Evolutionary conservation across 2,329 filamentous ascomycete genomes (phyloP).

Genomic region (Clonostachys rosea): DNA sequence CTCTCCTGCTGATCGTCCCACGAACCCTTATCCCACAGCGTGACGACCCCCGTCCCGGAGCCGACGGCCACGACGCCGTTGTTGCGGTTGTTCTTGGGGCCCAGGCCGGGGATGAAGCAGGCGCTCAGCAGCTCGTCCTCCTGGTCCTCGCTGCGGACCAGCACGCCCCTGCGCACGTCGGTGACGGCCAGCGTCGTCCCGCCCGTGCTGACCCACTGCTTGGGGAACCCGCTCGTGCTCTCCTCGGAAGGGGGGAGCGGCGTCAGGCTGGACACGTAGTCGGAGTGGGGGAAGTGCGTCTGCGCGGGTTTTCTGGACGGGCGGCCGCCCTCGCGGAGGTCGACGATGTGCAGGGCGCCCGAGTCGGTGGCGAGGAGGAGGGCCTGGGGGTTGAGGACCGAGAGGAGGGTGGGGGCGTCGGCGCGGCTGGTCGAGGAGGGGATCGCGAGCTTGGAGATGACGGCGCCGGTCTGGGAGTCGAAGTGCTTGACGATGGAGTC

Average conservation of each 20-base stretch:
- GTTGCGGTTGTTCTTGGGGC: constrained; percentile 58
- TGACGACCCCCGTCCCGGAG: constrained; percentile 73
- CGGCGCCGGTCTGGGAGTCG: constrained; percentile 55
- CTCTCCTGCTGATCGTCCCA: constrained; percentile 96
- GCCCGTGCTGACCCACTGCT: constrained; percentile 93
- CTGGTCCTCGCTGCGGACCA: constrained; percentile 89
- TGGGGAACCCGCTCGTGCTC: constrained; percentile 83
- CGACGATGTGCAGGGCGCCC: constrained; percentile 81
- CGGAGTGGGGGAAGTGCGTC: constrained; percentile 81
- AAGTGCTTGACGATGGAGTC: constrained; percentile 55
- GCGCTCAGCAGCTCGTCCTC: constrained; percentile 89
- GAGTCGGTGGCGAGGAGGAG: constrained; percentile 89
- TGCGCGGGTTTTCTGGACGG: constrained; percentile 59
- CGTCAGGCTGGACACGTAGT: constrained; percentile 87
- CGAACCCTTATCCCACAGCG: constrained; percentile 87
- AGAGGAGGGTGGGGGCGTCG: constrained; percentile 77
- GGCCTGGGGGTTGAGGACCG: constrained; percentile 80
- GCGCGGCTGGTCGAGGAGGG: constrained; percentile 50
- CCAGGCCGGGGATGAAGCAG: constrained; percentile 71
- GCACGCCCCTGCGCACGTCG: constrained; percentile 78
- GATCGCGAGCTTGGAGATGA: constrained; percentile 77
- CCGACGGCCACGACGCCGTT: constrained; percentile 77
- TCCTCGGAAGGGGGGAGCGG: constrained; percentile 74
- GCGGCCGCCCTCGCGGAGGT: constrained; percentile 59
- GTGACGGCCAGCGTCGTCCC: constrained; percentile 88